A percentile compares a stretch with the other conserved stretches of the same genome.
Evolutionary conservation across 108 stramenopile genomes (phyloP).

Genomic region (Craspedostauros australis): DNA sequence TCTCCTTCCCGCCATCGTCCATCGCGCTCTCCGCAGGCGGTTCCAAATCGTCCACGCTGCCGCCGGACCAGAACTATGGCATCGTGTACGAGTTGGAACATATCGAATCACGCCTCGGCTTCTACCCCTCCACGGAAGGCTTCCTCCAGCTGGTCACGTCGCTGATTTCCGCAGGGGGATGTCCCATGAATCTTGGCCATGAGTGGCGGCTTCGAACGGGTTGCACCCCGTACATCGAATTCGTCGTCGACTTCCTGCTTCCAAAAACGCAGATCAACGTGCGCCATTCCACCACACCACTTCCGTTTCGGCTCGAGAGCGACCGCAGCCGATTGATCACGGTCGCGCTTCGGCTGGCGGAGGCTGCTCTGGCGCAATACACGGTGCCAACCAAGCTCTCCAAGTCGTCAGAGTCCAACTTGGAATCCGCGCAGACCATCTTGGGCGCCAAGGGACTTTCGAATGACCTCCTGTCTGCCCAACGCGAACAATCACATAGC

Average conservation of each 20-base stretch:
- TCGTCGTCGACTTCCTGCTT: conserved; percentile 62
- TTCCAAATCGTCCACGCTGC: conserved; percentile 16
- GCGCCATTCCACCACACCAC: conserved; percentile 3
- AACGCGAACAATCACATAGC: neutral
- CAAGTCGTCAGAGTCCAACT: conserved; percentile 8
- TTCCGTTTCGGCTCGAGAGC: conserved; percentile 45
- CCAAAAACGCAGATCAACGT: conserved; percentile 45
- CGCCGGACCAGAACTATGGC: conserved; percentile 46
- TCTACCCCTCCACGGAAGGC: conserved; percentile 75
- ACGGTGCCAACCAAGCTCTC: conserved; percentile 1
- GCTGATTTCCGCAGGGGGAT: conserved; percentile 52
- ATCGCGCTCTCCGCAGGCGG: conserved; percentile 24
- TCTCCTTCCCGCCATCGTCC: conserved; percentile 43
- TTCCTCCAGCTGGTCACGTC: conserved; percentile 61
- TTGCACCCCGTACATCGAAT: conserved; percentile 75
- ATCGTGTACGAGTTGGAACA: conserved; percentile 77
- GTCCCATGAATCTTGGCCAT: conserved; percentile 58
- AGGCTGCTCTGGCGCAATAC: conserved; percentile 60
- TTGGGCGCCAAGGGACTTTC: conserved; percentile 16
- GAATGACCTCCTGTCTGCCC: neutral
- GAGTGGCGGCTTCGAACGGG: conserved; percentile 67
- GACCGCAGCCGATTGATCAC: conserved; percentile 58
- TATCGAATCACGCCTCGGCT: conserved; percentile 57
- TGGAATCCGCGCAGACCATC: conserved; percentile 5
- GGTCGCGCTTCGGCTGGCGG: conserved; percentile 60